Base-by-base conservation (phyloP, 176 grass and related monocot genomes). In the Poa annua region DNA sequence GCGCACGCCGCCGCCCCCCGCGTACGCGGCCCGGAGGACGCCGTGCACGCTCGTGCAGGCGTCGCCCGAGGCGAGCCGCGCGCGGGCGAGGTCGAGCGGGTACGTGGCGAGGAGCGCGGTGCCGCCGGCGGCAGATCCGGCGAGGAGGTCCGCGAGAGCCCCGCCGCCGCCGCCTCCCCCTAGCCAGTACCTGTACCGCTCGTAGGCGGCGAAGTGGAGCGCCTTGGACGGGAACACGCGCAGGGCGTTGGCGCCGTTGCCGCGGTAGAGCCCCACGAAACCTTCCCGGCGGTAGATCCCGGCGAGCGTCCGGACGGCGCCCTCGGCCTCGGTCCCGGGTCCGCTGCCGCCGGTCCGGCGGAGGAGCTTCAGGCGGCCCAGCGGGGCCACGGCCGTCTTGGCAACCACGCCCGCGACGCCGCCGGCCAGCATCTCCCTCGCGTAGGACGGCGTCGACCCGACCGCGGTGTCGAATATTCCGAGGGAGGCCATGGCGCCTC, bases 301-400 rank as follows among this genome's bases (percentile, higher is more conserved):
- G 25, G 48, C 25, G 25, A 80, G 41, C 42, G 36, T 80, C 17
- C 17, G 60, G 60, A 65, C 15, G 2, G 61, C 44, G 60, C 42
- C 9, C 17, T 4, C 42, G 60, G 60, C 60, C 12, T 63, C 60
- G 5, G 25, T 12, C 7, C 59, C 41, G 1, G 39, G 76, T 0
- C 17, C 39, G 7, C 39, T 24, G 5, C 15, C 78, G 19, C 63
- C 63, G 19, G 8, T 76, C 48, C 90, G 88, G 34, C 80, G 76
- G 24, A 94, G 80, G 74, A 94, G 90, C 70, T 91, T 94, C 51
- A 91, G 75, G 51, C 88, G 88, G 42, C 86, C 83, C 66, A 94
- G 86, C 12, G 92, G 88, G 8, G 88, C 88, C 25, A 91, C 88
- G 45, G 88, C 38, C 3, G 88, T 88, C 80, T 94, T 94, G 19